These are phyloP conservation scores for Penicillium sp. DNA, from an alignment of 2,329 filamentous ascomycete species.

Conservation along the genomic window DNA sequence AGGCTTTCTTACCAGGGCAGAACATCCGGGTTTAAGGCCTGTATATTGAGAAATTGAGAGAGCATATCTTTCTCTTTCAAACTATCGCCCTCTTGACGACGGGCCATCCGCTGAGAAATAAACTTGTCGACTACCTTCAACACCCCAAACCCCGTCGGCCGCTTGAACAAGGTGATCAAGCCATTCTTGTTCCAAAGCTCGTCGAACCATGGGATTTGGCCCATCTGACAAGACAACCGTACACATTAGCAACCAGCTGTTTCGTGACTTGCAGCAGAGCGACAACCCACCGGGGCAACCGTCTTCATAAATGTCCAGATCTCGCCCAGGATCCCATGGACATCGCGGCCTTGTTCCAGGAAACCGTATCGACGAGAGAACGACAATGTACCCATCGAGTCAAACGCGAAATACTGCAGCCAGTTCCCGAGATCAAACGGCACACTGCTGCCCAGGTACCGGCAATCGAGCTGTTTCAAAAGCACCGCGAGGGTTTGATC, in stretches of 20 bases:
- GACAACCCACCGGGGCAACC: constrained; percentile 25
- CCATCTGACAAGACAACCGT: constrained; percentile 12
- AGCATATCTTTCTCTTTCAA: too few species aligned
- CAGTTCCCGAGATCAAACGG: constrained; percentile 47
- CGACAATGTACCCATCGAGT: constrained; percentile 78
- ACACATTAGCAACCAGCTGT: too few species aligned
- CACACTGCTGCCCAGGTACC: too few species aligned
- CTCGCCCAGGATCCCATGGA: constrained; percentile 69
- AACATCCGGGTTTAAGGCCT: too few species aligned
- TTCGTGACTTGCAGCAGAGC: not conserved
- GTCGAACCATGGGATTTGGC: constrained; percentile 35
- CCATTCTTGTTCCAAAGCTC: constrained; percentile 24
- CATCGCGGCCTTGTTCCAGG: constrained; percentile 72
- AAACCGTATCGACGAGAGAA: constrained; percentile 78
- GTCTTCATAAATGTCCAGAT: not conserved
- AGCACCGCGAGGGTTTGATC: constrained; percentile 25
- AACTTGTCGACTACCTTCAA: not conserved
- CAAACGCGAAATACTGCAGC: constrained; percentile 81
- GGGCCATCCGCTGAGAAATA: too few species aligned
- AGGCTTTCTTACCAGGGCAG: too few species aligned
- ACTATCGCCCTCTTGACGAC: too few species aligned
- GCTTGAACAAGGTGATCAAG: constrained; percentile 16
- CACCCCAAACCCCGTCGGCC: not conserved
- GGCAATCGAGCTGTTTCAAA: constrained; percentile 26
- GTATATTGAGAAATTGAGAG: too few species aligned